phyloP scores from a whole-genome alignment of 805 yeast species.

The Pichia ethanolica region DNA sequence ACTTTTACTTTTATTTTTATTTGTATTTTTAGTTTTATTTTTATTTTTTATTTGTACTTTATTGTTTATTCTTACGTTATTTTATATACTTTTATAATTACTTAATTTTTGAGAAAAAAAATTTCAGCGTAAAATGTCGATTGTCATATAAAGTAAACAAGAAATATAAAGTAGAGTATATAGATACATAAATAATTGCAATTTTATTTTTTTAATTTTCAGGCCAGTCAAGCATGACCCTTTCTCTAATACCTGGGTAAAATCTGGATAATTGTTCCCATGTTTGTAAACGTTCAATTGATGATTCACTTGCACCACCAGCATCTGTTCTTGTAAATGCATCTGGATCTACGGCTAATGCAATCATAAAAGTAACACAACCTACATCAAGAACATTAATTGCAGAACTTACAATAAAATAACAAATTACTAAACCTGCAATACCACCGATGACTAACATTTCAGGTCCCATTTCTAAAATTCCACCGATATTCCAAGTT shows the following conservation, averaged over 20 bases:
- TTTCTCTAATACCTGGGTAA: slow-evolving; percentile 26
- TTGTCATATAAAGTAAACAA: no score
- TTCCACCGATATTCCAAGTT: slow-evolving; percentile 1
- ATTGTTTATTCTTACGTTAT: no score
- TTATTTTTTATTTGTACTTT: no score
- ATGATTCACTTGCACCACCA: not conserved
- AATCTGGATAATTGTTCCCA: slow-evolving; percentile 24
- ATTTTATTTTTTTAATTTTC: slow-evolving; percentile 11
- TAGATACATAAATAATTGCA: no score
- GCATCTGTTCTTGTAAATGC: slow-evolving; percentile 45
- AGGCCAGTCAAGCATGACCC: slow-evolving; percentile 25
- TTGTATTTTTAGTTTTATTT: no score
- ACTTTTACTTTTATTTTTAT: no score
- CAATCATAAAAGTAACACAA: slow-evolving; percentile 74
- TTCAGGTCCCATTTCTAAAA: slow-evolving; percentile 19
- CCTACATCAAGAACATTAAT: slow-evolving; percentile 76
- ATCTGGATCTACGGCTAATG: slow-evolving; percentile 80
- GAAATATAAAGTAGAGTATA: no score
- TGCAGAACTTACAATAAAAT: slow-evolving; percentile 68
- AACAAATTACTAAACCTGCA: slow-evolving; percentile 50
- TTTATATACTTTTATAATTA: no score
- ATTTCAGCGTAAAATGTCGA: no score
- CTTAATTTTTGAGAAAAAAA: no score
- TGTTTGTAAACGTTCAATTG: slow-evolving; percentile 48
- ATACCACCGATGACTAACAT: slow-evolving; percentile 22